Base-by-base conservation (phyloP, 768 basidiomycete species). In the Termitomyces sp. region DNA sequence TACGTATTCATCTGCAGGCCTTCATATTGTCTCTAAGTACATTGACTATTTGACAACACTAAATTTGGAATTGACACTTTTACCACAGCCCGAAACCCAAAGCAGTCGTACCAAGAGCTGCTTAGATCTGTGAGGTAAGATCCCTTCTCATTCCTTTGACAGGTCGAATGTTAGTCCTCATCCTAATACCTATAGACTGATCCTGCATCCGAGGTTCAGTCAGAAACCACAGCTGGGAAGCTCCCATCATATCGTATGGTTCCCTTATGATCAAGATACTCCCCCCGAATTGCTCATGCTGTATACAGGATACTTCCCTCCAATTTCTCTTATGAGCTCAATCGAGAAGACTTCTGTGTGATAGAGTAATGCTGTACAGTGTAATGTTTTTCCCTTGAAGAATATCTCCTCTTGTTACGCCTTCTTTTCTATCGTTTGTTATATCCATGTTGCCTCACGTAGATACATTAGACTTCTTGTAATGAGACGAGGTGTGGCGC, bases 191-290 rank as follows among this genome's bases (percentile, higher is more conserved):
- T 37, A 53, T 59, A 86, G 85, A 44, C 70, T 72, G 22, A 82
- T 89, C 59, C 68, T 90, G 27, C 73, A 78, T 52, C 80, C 81
- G 22, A 75, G 81, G 59, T 91, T 80, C 67, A 82, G 79, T 63
- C 88, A 91, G 77, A 87, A 81, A 61, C 86, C 87, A 4, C 89
- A 90, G 68, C 67, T 91, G 13, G 86, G 87, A 7, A 88, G 85
- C 61, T 88, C 89, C 8, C 88, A 91, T 65, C 81, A 74, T 15
- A 85, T 90, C 54, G 88, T 81, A 63, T 48, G 78, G 69, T 5
- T 45, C 20, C 18, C 41, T 8, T 54, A 2, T 37, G 27, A 22
- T 31, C 6, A 3, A 20, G 15, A 30, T 7, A 31, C 6, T 39
- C 4, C 36, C 4, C 36, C 22, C 36, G 27, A 47, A 34, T 54